Evolutionary conservation across 305 asterid genomes (phyloP).

Genomic region (Solanum hybrid): DNA sequence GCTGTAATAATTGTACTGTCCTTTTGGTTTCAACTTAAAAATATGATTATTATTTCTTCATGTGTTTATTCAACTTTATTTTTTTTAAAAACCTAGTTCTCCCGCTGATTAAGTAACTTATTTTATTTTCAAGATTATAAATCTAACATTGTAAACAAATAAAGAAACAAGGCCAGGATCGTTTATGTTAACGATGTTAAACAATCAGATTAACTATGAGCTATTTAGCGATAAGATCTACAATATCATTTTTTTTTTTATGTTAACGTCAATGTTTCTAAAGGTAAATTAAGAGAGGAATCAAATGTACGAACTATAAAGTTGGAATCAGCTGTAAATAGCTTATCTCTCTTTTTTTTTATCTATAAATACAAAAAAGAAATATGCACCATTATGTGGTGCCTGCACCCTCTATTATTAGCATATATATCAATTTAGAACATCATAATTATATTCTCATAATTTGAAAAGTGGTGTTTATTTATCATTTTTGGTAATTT

Average conservation of each 20-base stretch:
- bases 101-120: not conserved
- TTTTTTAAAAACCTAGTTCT: not conserved
- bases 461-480: not conserved
- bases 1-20: not conserved
- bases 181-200: not conserved
- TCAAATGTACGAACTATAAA: not conserved
- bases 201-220: not conserved
- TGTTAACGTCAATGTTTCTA: not conserved
- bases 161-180: not conserved
- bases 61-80: not conserved
- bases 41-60: not conserved
- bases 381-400: not conserved
- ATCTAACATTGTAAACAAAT: not conserved
- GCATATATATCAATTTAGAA: not conserved
- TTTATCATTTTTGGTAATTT: not conserved
- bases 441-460: not conserved
- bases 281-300: not conserved
- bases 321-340: not conserved
- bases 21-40: not conserved
- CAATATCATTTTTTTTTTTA: not conserved
- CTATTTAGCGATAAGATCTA: not conserved
- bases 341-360: not conserved
- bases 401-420: not conserved
- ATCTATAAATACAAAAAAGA: not conserved
- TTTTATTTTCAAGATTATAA: not conserved